Base-by-base conservation (phyloP, 2,329 filamentous ascomycete genomes). In the Aspergillus intermedius region DNA sequence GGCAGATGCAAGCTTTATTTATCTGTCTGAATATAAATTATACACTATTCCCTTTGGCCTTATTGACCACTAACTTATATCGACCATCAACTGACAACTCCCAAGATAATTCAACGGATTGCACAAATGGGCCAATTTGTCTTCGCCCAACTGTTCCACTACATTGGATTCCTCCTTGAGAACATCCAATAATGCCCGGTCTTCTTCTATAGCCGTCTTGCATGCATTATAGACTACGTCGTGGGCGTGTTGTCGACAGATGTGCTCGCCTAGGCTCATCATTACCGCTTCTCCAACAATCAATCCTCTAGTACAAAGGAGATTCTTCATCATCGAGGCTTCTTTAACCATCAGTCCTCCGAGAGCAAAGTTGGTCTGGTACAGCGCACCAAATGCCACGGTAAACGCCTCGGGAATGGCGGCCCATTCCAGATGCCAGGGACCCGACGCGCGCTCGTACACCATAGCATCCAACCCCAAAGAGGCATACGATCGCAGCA, bases 271-370 rank as follows among this genome's bases (percentile, higher is more conserved):
- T 44, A 81, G 66, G 1, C 71, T 74, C 79, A 81, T 81, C 78
- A 81, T 81, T n/a, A 81, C 76, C 2, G 78, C 77, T 63, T 81
- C 79, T 0, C 71, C 77, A 10, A 80, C 78, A 53, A 81, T 81
- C 17, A 81, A 60, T 0, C 78, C 78, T 39, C 65, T 65, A 0
- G 77, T 79, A 1, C 73, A 77, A 42, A 72, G 66, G 1, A 81
- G 64, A 51, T 81, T 82, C 0, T 62, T 58, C 46, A 72, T 55
- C 77, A 81, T 79, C 12, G 70, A 63, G 44, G 72, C 67, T 0
- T 64, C 64, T 51, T 80, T 71, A 4, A 81, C 78, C 1, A 74
- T 71, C 0, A 81, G 66, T 0, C 77, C 78, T 0, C 69, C 66
- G 1, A 81, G 63, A 0, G 74, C 77, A 54, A 80, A 80, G 35